phyloP scores from a whole-genome alignment of 1,284 basidiomycete species.

The Paramarasmius palmivorus region DNA sequence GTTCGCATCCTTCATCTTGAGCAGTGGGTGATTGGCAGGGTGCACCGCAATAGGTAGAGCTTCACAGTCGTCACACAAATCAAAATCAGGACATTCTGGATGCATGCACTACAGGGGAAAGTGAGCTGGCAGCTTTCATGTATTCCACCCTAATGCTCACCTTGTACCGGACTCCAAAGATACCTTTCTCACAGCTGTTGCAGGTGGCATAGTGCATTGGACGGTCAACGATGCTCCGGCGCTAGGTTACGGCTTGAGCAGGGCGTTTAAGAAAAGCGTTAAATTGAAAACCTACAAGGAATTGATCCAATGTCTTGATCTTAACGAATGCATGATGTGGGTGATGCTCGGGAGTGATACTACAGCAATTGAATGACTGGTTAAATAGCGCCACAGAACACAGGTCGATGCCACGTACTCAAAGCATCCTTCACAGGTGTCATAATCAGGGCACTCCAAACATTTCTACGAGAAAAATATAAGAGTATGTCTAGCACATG shows the following conservation, averaged over 20 bases:
- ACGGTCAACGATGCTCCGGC: conserved; percentile 18
- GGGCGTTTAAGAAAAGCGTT: neutral
- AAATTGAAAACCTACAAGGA: conserved; percentile 44
- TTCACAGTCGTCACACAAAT: conserved; percentile 83
- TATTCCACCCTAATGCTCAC: conserved; percentile 29
- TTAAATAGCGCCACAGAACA: neutral
- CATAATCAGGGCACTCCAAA: conserved; percentile 72
- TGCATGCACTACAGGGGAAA: conserved; percentile 94
- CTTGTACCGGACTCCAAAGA: conserved; percentile 74
- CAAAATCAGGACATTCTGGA: conserved; percentile 78
- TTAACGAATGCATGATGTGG: conserved; percentile 78
- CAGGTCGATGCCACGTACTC: conserved; percentile 36
- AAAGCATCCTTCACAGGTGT: conserved; percentile 75
- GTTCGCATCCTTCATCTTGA: conserved; percentile 70
- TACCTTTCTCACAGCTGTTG: conserved; percentile 55
- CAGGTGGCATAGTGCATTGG: conserved; percentile 52
- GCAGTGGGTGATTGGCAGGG: conserved; percentile 71
- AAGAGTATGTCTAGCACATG: conserved; percentile 3
- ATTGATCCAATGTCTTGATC: conserved; percentile 55
- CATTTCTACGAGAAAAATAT: conserved; percentile 57
- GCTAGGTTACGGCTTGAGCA: conserved; percentile 18
- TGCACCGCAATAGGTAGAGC: conserved; percentile 78
- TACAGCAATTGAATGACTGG: conserved; percentile 25
- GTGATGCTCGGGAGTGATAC: conserved; percentile 72
- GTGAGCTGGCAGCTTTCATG: conserved; percentile 14